Conservation (phyloP, 306 rosid species). For the Cicer cuneatum region DNA sequence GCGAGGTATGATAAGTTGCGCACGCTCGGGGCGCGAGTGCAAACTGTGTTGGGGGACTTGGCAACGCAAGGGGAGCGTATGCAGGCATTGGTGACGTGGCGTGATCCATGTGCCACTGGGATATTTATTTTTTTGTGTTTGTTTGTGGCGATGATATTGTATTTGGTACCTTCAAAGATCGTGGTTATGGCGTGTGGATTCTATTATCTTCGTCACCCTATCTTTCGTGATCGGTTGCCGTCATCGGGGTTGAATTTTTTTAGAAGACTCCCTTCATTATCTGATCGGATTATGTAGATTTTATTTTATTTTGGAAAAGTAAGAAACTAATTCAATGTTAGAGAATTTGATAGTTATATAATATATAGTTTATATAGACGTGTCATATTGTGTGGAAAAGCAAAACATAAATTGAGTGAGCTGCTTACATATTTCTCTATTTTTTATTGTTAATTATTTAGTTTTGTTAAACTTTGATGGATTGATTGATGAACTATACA, state of each 20-base stretch:
- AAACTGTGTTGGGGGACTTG: slow-evolving; percentile 69
- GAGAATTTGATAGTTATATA: background rate
- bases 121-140: slow-evolving; percentile 74
- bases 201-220: slow-evolving; percentile 79
- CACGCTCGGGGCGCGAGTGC: slow-evolving; percentile 74
- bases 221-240: slow-evolving; percentile 73
- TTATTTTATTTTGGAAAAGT: background rate
- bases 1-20: slow-evolving; percentile 77
- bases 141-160: slow-evolving; percentile 63
- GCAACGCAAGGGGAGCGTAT: slow-evolving; percentile 84
- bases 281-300: slow-evolving; percentile 74
- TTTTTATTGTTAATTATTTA: too few species aligned
- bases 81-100: slow-evolving; percentile 93
- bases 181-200: slow-evolving; percentile 79
- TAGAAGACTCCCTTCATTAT: slow-evolving; percentile 75
- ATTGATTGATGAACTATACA: too few species aligned
- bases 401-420: too few species aligned
- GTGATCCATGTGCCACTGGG: slow-evolving; percentile 85
- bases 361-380: background rate
- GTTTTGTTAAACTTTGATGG: too few species aligned
- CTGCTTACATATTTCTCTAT: too few species aligned
- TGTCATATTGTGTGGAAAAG: background rate
- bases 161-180: slow-evolving; percentile 79
- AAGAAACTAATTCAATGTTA: background rate
- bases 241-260: slow-evolving; percentile 76